Percentiles rank a stretch among this genome's conserved stretches.
These are phyloP conservation scores for Erysiphe neolycopersici DNA, from an alignment of 2,329 filamentous ascomycete species.

Conservation along the genomic window DNA sequence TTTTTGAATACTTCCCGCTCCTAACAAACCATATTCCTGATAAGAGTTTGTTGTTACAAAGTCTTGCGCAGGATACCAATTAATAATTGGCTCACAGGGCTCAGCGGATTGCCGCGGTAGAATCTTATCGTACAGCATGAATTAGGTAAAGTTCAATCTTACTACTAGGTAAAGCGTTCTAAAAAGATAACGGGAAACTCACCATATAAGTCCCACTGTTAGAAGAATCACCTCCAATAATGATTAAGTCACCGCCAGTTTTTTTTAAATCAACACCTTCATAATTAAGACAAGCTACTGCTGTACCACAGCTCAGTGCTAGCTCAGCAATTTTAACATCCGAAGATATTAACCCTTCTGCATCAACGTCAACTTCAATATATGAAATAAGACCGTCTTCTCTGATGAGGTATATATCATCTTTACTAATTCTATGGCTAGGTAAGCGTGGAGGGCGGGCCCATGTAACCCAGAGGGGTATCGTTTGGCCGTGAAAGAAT, in stretches of 20 bases:
- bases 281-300: slow-evolving; percentile 39
- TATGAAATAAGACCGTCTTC: slow-evolving; percentile 66
- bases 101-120: slow-evolving; percentile 25
- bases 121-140: slow-evolving; percentile 15
- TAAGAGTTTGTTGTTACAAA: slow-evolving; percentile 18
- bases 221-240: slow-evolving; percentile 32
- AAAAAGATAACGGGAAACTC: slow-evolving; percentile 2
- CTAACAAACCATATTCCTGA: slow-evolving; percentile 1
- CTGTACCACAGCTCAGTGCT: slow-evolving; percentile 49
- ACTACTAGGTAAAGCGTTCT: neutral
- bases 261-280: slow-evolving; percentile 19
- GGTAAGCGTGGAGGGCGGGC: slow-evolving; percentile 41
- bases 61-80: slow-evolving; percentile 23
- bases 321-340: slow-evolving; percentile 35
- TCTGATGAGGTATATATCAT: slow-evolving; percentile 62
- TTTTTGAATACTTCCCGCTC: slow-evolving; percentile 14
- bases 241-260: slow-evolving; percentile 28
- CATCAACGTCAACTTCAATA: slow-evolving; percentile 33
- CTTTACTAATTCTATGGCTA: slow-evolving; percentile 34
- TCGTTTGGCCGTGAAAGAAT: slow-evolving; percentile 20
- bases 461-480: slow-evolving; percentile 62
- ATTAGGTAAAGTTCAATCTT: neutral
- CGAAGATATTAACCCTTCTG: slow-evolving; percentile 24
- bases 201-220: slow-evolving; percentile 41
- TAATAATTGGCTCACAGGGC: slow-evolving; percentile 33